Evolutionary conservation across 2,329 filamentous ascomycete genomes (phyloP).

Genomic region (Hypoxylon sp.): DNA sequence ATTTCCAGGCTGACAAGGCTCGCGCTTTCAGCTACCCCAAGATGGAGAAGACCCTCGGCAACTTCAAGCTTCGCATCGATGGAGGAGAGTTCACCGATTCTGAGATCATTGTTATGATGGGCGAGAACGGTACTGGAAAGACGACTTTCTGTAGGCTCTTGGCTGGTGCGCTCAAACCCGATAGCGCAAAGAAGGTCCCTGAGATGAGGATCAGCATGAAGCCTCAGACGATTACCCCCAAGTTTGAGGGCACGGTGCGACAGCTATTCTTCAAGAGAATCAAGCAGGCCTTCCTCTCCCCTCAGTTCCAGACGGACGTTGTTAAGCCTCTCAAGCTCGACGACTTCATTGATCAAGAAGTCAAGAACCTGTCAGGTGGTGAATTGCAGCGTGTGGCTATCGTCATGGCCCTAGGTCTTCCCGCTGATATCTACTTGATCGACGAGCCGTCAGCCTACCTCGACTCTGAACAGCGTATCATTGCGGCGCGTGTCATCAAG

Average conservation of each 20-base stretch:
- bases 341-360: constrained; percentile 99
- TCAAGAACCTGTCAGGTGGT: constrained; percentile 98
- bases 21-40: constrained; percentile 88
- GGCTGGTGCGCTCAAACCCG: constrained; percentile 93
- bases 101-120: constrained; percentile 99
- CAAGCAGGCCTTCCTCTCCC: constrained; percentile 94
- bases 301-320: constrained; percentile 99
- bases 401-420: constrained; percentile 93
- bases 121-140: constrained; percentile 99
- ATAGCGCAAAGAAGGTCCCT: constrained; percentile 82
- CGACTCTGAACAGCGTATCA: constrained; percentile 98
- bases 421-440: constrained; percentile 98
- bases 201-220: constrained; percentile 99
- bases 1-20: constrained; percentile 86
- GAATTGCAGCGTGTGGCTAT: constrained; percentile 99
- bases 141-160: constrained; percentile 98
- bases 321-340: constrained; percentile 99
- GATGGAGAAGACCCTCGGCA: constrained; percentile 94
- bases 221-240: constrained; percentile 98
- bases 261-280: constrained; percentile 99
- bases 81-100: constrained; percentile 93
- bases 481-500: constrained; percentile 97
- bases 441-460: constrained; percentile 98
- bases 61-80: constrained; percentile 88
- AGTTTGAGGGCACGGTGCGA: constrained; percentile 96